phyloP scores from a whole-genome alignment of 371 early-diverging fungal species.

The Dinochytrium kinnereticum region DNA sequence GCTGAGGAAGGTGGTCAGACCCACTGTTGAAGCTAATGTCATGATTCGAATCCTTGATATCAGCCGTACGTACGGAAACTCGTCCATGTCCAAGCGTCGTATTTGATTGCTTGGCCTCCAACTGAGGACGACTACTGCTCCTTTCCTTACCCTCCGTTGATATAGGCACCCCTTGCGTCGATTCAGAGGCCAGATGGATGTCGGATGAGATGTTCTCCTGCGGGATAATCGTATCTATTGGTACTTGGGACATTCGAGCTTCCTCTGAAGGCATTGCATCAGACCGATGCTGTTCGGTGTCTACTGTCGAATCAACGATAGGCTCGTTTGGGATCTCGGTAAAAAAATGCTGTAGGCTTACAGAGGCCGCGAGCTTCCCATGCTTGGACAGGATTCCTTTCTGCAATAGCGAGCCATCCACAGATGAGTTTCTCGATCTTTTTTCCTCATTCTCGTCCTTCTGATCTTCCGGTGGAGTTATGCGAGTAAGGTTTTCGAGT shows the following conservation, averaged over 20 bases:
- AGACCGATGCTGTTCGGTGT: background rate
- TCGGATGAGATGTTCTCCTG: too few relatives aligned
- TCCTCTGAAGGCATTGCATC: background rate
- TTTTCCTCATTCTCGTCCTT: background rate
- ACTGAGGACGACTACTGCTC: background rate
- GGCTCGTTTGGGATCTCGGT: background rate
- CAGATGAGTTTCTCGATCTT: background rate
- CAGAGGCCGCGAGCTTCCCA: slow-evolving; percentile 2
- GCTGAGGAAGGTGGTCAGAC: too few relatives aligned
- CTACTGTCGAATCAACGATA: background rate
- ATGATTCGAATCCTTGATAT: too few relatives aligned
- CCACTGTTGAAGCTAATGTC: too few relatives aligned
- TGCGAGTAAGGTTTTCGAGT: background rate
- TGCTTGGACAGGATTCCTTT: background rate
- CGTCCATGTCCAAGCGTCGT: background rate
- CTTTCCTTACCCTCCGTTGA: background rate
- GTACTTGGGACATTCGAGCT: too few relatives aligned
- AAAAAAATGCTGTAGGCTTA: slow-evolving; percentile 2
- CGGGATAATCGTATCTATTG: too few relatives aligned
- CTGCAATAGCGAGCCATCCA: background rate
- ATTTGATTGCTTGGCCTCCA: background rate
- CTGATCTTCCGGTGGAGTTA: background rate
- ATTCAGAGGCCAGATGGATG: too few relatives aligned
- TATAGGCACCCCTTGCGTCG: background rate
- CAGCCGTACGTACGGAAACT: background rate